Base-by-base conservation (phyloP, 768 basidiomycete genomes). In the Pleurotus pulmonarius region DNA sequence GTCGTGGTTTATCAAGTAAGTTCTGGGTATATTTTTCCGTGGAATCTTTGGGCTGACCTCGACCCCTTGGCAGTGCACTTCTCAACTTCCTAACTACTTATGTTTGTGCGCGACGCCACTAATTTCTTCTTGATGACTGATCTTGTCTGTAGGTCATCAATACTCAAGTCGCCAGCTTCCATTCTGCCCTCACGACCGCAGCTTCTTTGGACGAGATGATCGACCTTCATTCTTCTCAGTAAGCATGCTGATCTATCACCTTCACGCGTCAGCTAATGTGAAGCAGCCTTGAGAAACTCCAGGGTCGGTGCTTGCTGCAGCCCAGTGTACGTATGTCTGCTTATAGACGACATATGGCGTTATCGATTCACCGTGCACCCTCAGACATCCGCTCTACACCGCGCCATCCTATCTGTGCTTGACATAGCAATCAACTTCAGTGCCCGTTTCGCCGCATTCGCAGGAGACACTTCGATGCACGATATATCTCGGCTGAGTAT, bases 1-100 rank as follows among this genome's bases (percentile, higher is more conserved):
- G 57, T 87, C 87, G 56, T 94, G 92, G 92, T 89, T 92, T 61
- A 79, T 89, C 66, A 91, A 89, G 91, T 92, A 64, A 62, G 87
- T 78, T n/a, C 9, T 47, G 45, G 5, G 34, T 22, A 25, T 15
- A 44, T 29, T 34, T n/a, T 16, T 29, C 34, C 12, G 12, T 49
- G 39, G 44, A 13, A 57, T 24, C 7, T 18, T 11, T 41, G 15
- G 37, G 48, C 7, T 26, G 40, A 46, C 22, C 37, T 55, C 51
- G 57, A 58, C 44, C 47, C n/a, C 45, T 26, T 51, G 55, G 44
- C 57, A 90, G 89, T 60, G 81, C 81, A 0, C 62, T 90, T 38
- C 71, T 88, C 59, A 83, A 85, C 64, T 92, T 90, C 63, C 65
- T 93, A 49, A 85, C 83, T 29, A 91, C 85, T 47, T 79, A 92